phyloP scores from a whole-genome alignment of 345 rosid genomes.

The Hibiscus trionum region DNA sequence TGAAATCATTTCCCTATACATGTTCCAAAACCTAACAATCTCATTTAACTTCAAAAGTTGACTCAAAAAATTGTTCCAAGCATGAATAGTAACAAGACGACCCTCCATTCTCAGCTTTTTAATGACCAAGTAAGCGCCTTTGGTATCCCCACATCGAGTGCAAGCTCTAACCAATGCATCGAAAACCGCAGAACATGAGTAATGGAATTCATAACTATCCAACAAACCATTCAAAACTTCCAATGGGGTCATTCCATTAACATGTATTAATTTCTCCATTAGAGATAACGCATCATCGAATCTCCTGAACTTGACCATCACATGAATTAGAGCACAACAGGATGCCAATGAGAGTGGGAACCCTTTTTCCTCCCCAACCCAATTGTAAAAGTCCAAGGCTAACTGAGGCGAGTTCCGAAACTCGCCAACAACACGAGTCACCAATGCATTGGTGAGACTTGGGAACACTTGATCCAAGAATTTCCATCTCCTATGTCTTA shows the following conservation, averaged over 20 bases:
- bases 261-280: constrained; percentile 32
- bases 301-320: constrained; percentile 37
- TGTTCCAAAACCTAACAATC: constrained; percentile 45
- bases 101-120: constrained; percentile 32
- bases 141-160: constrained; percentile 32
- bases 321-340: constrained; percentile 42
- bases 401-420: constrained; percentile 46
- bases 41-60: constrained; percentile 53
- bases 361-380: constrained; percentile 31
- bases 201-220: constrained; percentile 26
- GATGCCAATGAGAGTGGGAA: constrained; percentile 27
- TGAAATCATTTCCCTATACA: constrained; percentile 40
- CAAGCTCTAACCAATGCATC: constrained; percentile 66
- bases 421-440: constrained; percentile 39
- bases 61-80: constrained; percentile 61
- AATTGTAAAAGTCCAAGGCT: constrained; percentile 52
- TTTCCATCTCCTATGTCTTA: constrained; percentile 60
- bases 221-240: constrained; percentile 43
- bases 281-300: constrained; percentile 46
- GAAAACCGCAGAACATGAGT: constrained; percentile 42
- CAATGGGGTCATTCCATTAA: constrained; percentile 31
- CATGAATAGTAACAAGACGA: constrained; percentile 41
- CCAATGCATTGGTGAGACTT: constrained; percentile 34
- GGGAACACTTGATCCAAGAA: constrained; percentile 34
- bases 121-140: constrained; percentile 49